Evolutionary conservation across 2,329 filamentous ascomycete species (phyloP).

Genomic region (Apiospora rasikravindrae): DNA sequence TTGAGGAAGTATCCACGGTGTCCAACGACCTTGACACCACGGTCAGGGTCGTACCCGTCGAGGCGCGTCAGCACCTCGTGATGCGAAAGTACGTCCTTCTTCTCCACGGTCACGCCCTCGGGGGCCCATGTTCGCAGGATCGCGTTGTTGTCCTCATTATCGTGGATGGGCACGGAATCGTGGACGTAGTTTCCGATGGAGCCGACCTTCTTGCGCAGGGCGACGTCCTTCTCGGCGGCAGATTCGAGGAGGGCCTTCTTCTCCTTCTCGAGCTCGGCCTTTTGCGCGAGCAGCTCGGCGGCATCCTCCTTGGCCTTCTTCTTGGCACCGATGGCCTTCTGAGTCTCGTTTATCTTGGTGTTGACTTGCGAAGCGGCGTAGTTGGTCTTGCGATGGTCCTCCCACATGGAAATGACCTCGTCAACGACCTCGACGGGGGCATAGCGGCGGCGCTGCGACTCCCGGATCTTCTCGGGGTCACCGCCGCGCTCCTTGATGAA

Average conservation of each 20-base stretch:
- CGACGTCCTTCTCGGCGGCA: constrained; percentile 75
- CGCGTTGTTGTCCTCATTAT: constrained; percentile 74
- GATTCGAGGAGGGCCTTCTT: constrained; percentile 80
- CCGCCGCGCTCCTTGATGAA: constrained; percentile 88
- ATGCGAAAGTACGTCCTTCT: constrained; percentile 82
- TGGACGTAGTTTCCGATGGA: constrained; percentile 92
- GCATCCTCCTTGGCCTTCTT: constrained; percentile 96
- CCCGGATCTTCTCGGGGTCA: constrained; percentile 87
- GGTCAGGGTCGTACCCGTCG: constrained; percentile 90
- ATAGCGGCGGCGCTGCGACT: constrained; percentile 84
- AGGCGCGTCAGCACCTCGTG: constrained; percentile 90
- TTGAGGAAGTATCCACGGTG: constrained; percentile 94
- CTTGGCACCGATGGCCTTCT: constrained; percentile 89
- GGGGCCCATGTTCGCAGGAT: constrained; percentile 81
- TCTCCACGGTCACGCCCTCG: constrained; percentile 73
- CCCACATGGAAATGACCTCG: constrained; percentile 85
- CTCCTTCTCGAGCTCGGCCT: constrained; percentile 77
- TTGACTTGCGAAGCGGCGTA: constrained; percentile 82
- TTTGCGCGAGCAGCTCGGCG: constrained; percentile 77
- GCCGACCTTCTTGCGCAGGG: constrained; percentile 78
- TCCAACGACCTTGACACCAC: constrained; percentile 91
- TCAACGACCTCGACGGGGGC: constrained; percentile 86
- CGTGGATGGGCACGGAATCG: constrained; percentile 54
- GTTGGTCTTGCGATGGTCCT: constrained; percentile 81
- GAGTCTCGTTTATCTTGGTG: constrained; percentile 83